Base-by-base conservation (phyloP, 345 rosid genomes). In the Populus alba region DNA sequence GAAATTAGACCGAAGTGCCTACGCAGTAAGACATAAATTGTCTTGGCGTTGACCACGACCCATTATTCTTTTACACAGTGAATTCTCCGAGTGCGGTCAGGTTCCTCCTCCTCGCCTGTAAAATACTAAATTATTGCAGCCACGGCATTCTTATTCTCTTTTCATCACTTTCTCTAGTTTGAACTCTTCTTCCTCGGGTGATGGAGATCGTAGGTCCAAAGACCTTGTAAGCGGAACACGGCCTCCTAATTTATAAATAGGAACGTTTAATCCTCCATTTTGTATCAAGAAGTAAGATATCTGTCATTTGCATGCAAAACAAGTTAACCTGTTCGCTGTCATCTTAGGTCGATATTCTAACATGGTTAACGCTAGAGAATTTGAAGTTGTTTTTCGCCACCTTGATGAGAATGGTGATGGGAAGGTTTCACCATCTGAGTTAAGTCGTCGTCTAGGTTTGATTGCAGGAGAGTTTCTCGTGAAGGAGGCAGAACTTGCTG, bases 371-470 rank as follows among this genome's bases (percentile, higher is more conserved):
- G 70, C 68, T 1, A 76, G 37, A 37, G 83, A 70, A 2, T 83
- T 77, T 5, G 79, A 87, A 27, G 72, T 74, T 1, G 74, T 87
- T 43, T 80, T 89, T 17, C 63, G 47, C n/a, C 80, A 77, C 72
- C 82, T 88, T 2, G 89, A 87, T 51, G 75, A 74, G 31, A 73
- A 88, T 13, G 86, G 88, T 63, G 91, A 88, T 2, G 88, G 91
- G 37, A 88, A 85, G 75, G 74, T 90, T 7, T 88, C 91, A 0
- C 82, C 91, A 0, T 72, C 68, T 1, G 93, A 90, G 80, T 70
- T 88, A 27, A 80, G 76, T 67, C 75, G 53, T 10, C 78, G 83
- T 1, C 57, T 87, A 6, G 79, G 84, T 2, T 65, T 72, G 65
- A 59, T 81, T 11, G 87, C 82, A 1, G 78, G 79, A 8, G 86